Percentiles rank a stretch among this genome's conserved stretches.
These are phyloP conservation scores for Maudiozyma humilis DNA, from an alignment of 1,139 yeast genomes.

Conservation along the genomic window DNA sequence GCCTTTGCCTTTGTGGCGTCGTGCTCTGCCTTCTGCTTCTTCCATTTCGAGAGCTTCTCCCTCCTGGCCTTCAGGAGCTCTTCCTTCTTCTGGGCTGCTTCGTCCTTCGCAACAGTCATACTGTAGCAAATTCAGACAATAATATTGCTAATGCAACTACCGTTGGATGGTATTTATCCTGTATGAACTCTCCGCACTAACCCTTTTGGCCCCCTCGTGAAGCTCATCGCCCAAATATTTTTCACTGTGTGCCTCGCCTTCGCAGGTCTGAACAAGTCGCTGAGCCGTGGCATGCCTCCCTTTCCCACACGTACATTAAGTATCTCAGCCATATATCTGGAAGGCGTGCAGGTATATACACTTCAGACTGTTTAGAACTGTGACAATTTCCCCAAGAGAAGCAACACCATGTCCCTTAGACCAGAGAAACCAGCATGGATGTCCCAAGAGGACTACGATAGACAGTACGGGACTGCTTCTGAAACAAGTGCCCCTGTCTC, in stretches of 20 bases:
- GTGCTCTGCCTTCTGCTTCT: slow-evolving; percentile 29
- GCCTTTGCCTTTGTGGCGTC: slow-evolving; percentile 15
- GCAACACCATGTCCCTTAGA: slow-evolving; percentile 8
- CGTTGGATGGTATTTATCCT: too few relatives aligned
- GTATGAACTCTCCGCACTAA: too few relatives aligned
- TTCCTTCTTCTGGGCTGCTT: slow-evolving; percentile 14
- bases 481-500: neutral
- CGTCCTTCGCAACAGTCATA: neutral
- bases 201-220: too few relatives aligned
- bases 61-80: slow-evolving; percentile 27
- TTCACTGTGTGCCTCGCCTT: neutral
- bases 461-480: slow-evolving; percentile 21
- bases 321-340: too few relatives aligned
- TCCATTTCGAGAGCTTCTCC: slow-evolving; percentile 35
- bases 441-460: slow-evolving; percentile 33
- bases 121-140: neutral
- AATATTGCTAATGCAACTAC: neutral
- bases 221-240: neutral
- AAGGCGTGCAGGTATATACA: too few relatives aligned
- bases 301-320: too few relatives aligned
- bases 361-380: too few relatives aligned
- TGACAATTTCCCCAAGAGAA: too few relatives aligned
- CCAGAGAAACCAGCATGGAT: slow-evolving; percentile 34
- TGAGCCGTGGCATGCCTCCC: too few relatives aligned
- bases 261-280: too few relatives aligned